Evolutionary conservation across 495 filamentous ascomycete genomes (phyloP), one percentile per base, ranked within the genome.

Genomic region (Daldinia bambusicola): DNA sequence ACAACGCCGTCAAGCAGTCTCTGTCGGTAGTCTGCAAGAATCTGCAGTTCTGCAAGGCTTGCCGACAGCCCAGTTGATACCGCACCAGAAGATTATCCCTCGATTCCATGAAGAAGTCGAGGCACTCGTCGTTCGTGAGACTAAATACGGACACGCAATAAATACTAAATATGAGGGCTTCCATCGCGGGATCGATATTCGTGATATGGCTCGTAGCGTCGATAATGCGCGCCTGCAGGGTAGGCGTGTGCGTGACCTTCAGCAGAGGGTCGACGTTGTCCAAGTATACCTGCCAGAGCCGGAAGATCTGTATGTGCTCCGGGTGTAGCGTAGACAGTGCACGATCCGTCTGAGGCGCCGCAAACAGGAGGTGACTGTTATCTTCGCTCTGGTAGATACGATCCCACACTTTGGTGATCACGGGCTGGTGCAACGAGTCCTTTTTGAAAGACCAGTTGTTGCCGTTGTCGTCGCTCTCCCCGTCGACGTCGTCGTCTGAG

Each of bases 111-210:
- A 48, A 48, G 18, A 48, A 48, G 43, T 16, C 20, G 22, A 22
- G 43, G 12, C 43, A 48, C 43, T 48, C 43, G 20, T 48, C 43
- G 9, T 48, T 48, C 2, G 43, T 48, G 9, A 48, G 43, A 12
- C 43, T 48, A 22, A 48, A 48, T 48, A 48, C 14, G 6, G 43
- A 20, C 1, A 22, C 43, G 18, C 43, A 48, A 48, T 48, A 48
- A 48, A 48, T 48, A 48, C 43, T 48, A 13, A 48, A 48, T 7
- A 48, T 48, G 18, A 48, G 43, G 20, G 43, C 43, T 48, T 48
- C 43, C 43, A 48, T 48, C 5, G 43, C 7, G 20, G 43, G 43
- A 48, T 48, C 43, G 20, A 48, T 48, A 48, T 18, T 48, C 20
- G 16, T 20, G 2, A 48, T 48, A 22, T 48, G 43, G 5, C 43